phyloP scores from a whole-genome alignment of 495 filamentous ascomycete species.

The Aspergillus panamensis region DNA sequence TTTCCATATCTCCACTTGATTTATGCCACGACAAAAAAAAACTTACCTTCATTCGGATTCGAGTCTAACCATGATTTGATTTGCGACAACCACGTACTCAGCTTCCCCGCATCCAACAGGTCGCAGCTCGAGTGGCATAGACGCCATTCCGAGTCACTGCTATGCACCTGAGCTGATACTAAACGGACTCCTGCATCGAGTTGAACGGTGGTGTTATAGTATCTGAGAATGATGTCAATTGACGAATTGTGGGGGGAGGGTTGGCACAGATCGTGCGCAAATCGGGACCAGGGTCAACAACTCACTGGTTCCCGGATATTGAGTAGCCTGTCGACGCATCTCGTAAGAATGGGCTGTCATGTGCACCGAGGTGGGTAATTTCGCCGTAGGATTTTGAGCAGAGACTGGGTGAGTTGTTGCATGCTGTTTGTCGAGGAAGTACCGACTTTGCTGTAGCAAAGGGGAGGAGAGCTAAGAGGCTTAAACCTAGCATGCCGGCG shows the following conservation, averaged over 20 bases:
- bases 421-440: constrained; percentile 40
- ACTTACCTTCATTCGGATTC: constrained; percentile 61
- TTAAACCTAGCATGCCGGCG: constrained; percentile 29
- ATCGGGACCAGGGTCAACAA: constrained; percentile 1
- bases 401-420: constrained; percentile 61
- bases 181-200: constrained; percentile 68
- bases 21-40: not conserved
- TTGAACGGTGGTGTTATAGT: constrained; percentile 67
- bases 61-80: constrained; percentile 67
- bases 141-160: constrained; percentile 50
- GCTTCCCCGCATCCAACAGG: constrained; percentile 62
- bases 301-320: constrained; percentile 60
- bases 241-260: not conserved
- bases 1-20: too few species aligned
- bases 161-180: constrained; percentile 69
- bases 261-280: not conserved
- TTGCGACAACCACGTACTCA: constrained; percentile 57
- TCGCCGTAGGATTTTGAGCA: constrained; percentile 58
- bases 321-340: constrained; percentile 50
- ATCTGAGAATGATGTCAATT: constrained; percentile 29
- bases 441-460: constrained; percentile 31
- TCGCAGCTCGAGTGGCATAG: constrained; percentile 65
- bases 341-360: constrained; percentile 58
- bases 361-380: constrained; percentile 62
- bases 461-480: constrained; percentile 32